Evolutionary conservation across 2,329 filamentous ascomycete species (phyloP).

Genomic region (Alternaria sp.): DNA sequence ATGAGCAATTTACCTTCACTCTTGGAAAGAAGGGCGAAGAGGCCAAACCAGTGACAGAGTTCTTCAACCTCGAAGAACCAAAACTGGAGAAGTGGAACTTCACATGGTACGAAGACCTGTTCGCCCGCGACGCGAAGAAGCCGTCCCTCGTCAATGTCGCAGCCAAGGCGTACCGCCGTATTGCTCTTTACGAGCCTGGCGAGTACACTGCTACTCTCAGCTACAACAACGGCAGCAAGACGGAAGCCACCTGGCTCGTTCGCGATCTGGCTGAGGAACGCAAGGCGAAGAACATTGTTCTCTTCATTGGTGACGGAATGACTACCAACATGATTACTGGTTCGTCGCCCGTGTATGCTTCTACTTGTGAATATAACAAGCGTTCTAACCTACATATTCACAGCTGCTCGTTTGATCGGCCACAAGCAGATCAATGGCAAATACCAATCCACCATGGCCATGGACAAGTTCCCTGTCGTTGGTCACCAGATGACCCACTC

Average conservation of each 20-base stretch:
- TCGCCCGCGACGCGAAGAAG: conserved; percentile 73
- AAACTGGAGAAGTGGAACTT: conserved; percentile 83
- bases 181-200: conserved; percentile 80
- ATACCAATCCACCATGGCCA: conserved; percentile 76
- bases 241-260: conserved; percentile 79
- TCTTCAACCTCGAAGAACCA: conserved; percentile 75
- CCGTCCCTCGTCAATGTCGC: conserved; percentile 81
- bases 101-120: conserved; percentile 84
- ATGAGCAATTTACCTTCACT: conserved; percentile 78
- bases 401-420: conserved; percentile 79
- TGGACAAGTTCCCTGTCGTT: conserved; percentile 86
- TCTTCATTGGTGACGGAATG: conserved; percentile 80
- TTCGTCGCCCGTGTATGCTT: too few relatives aligned
- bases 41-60: conserved; percentile 66
- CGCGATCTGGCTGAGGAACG: conserved; percentile 73
- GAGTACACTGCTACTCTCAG: conserved; percentile 78
- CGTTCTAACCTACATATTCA: conserved; percentile 73
- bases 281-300: conserved; percentile 83
- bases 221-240: conserved; percentile 77
- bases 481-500: conserved; percentile 91
- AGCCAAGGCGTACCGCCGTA: conserved; percentile 77
- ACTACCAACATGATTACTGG: conserved; percentile 73
- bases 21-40: conserved; percentile 70
- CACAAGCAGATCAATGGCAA: conserved; percentile 87
- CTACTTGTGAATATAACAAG: too few relatives aligned